Conservation (phyloP, 208 protist species). For the Leishmania amazonensis region DNA sequence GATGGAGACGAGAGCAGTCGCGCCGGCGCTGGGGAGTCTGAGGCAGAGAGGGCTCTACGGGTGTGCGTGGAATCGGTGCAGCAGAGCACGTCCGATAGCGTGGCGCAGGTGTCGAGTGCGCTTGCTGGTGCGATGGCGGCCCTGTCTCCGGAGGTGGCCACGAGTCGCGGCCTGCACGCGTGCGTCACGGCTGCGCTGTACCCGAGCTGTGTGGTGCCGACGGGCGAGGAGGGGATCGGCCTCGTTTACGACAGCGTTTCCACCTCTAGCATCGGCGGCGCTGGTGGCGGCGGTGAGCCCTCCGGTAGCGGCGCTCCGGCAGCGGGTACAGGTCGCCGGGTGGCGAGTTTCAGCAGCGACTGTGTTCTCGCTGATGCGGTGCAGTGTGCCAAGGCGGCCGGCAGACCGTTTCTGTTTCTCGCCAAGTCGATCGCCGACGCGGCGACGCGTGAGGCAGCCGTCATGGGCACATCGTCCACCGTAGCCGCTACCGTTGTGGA, state of each 20-base stretch:
- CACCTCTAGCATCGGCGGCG: slow-evolving; percentile 27
- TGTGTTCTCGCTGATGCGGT: slow-evolving; percentile 33
- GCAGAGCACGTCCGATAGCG: not conserved
- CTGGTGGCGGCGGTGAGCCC: not conserved
- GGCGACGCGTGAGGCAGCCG: slow-evolving; percentile 17
- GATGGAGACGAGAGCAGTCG: not conserved
- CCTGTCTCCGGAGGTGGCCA: slow-evolving; percentile 43
- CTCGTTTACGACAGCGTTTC: slow-evolving; percentile 45
- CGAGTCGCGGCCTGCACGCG: slow-evolving; percentile 39
- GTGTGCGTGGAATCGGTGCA: not conserved
- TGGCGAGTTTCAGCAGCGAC: slow-evolving; percentile 19
- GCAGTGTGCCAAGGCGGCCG: slow-evolving; percentile 16
- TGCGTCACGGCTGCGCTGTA: slow-evolving; percentile 77
- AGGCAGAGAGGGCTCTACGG: slow-evolving; percentile 17
- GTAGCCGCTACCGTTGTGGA: slow-evolving; percentile 32
- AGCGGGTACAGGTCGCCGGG: slow-evolving; percentile 1
- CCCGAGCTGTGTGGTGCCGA: slow-evolving; percentile 59
- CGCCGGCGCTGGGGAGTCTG: not conserved
- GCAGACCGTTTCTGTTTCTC: slow-evolving; percentile 58
- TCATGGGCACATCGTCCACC: not conserved
- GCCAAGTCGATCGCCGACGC: slow-evolving; percentile 33
- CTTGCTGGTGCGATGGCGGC: slow-evolving; percentile 32
- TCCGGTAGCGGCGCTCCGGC: not conserved
- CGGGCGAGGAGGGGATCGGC: slow-evolving; percentile 26
- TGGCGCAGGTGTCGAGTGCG: not conserved